These are phyloP conservation scores for Rhododendron vialii DNA, from an alignment of 148 eudicot species.

Conservation along the genomic window DNA sequence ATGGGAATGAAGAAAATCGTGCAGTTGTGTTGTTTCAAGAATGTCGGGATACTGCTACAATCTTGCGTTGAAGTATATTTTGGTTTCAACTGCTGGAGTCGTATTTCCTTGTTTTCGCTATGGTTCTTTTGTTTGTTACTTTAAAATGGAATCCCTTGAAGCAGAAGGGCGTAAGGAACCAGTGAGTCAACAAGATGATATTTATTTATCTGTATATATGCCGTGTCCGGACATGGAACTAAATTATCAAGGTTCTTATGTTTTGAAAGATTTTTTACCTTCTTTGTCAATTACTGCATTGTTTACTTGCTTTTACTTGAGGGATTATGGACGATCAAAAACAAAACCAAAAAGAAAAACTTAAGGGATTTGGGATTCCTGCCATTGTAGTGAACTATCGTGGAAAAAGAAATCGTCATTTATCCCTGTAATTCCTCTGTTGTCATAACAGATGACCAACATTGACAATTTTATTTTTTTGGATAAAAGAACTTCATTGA, in stretches of 20 bases:
- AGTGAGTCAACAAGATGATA: background rate
- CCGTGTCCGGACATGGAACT: background rate
- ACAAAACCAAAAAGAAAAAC: no score
- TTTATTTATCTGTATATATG: constrained; percentile 6
- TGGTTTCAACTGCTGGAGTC: background rate
- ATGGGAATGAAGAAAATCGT: constrained; percentile 43
- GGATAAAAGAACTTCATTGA: background rate
- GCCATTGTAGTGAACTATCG: background rate
- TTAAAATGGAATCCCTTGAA: background rate
- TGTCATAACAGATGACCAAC: background rate
- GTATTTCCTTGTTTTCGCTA: background rate
- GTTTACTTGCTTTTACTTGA: background rate
- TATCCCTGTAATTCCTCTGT: background rate
- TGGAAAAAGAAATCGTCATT: background rate
- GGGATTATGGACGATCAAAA: background rate
- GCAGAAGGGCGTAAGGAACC: background rate
- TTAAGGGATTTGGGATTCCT: background rate
- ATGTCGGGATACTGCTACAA: background rate
- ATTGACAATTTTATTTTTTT: background rate
- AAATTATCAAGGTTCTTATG: background rate
- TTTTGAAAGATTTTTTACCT: background rate
- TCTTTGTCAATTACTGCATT: background rate
- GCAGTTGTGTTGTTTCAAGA: background rate
- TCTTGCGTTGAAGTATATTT: constrained; percentile 9
- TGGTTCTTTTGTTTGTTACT: background rate